Conservation (phyloP, 306 rosid species). For the Ochetophila trinervis region DNA sequence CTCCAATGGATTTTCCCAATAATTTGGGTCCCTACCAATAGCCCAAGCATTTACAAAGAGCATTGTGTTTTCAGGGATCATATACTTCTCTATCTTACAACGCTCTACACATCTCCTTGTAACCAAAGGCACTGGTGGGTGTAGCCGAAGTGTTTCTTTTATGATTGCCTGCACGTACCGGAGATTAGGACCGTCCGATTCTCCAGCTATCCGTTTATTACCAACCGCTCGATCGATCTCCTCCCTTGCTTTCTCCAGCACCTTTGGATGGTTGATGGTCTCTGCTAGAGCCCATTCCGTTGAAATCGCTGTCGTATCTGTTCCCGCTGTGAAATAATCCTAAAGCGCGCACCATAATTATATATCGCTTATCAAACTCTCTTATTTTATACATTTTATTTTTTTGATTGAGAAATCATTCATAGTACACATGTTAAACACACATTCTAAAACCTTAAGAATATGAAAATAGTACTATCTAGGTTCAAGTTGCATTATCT, state of each 20-base stretch:
- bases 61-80: slow-evolving; percentile 34
- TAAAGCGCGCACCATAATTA: no score
- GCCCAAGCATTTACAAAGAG: slow-evolving; percentile 34
- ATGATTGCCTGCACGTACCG: slow-evolving; percentile 49
- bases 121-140: slow-evolving; percentile 45
- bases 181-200: slow-evolving; percentile 40
- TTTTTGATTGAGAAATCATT: no score
- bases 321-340: background rate
- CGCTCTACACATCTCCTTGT: slow-evolving; percentile 28
- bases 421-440: no score
- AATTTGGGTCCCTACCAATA: slow-evolving; percentile 39
- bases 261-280: slow-evolving; percentile 39
- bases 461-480: no score
- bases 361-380: no score
- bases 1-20: slow-evolving; percentile 35
- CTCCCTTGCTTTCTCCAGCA: slow-evolving; percentile 28
- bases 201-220: slow-evolving; percentile 30
- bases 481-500: no score
- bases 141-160: slow-evolving; percentile 46
- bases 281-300: slow-evolving; percentile 37
- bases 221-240: slow-evolving; percentile 38
- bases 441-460: no score
- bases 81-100: slow-evolving; percentile 29
- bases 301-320: slow-evolving; percentile 22
- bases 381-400: no score